A percentile compares a stretch with the other conserved stretches of the same genome.
These are phyloP conservation scores for Dioscorea dumetorum DNA, from an alignment of 106 monocot species.

Conservation along the genomic window DNA sequence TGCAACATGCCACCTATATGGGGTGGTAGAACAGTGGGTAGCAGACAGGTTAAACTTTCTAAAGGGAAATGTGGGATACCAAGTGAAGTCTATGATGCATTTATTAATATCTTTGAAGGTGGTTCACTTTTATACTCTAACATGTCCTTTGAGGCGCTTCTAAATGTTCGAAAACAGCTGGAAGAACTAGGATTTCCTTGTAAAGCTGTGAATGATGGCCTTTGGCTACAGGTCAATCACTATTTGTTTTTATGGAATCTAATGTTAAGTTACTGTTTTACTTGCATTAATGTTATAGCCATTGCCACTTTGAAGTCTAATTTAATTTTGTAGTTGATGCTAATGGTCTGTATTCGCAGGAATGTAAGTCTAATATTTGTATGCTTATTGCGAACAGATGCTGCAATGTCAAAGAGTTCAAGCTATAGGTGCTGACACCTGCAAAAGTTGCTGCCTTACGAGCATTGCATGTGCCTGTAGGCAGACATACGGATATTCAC, in stretches of 20 bases:
- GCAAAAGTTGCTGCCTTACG: slow-evolving; percentile 80
- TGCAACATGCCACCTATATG: slow-evolving; percentile 50
- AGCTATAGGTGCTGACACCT: slow-evolving; percentile 76
- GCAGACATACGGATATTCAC: slow-evolving; percentile 64
- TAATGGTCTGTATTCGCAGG: no score
- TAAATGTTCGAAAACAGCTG: slow-evolving; percentile 83
- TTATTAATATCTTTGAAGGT: slow-evolving; percentile 86
- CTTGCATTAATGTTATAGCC: no score
- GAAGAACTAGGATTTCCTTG: slow-evolving; percentile 98
- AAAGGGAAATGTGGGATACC: slow-evolving; percentile 30
- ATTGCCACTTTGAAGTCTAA: no score
- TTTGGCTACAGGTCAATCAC: slow-evolving; percentile 82
- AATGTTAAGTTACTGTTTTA: neutral
- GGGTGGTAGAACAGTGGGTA: slow-evolving; percentile 72
- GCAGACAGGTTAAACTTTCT: slow-evolving; percentile 46
- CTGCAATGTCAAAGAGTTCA: slow-evolving; percentile 88
- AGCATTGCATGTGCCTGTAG: slow-evolving; percentile 74
- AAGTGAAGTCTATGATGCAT: slow-evolving; percentile 71
- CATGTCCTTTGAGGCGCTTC: slow-evolving; percentile 93
- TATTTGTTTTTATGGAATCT: neutral
- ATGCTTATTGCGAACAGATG: slow-evolving; percentile 41
- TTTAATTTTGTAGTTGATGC: no score
- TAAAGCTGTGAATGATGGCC: slow-evolving; percentile 97
- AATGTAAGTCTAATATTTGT: neutral
- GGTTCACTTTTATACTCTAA: slow-evolving; percentile 92